These are phyloP conservation scores for Protea cynaroides DNA, from an alignment of 164 flowering plant species.

Conservation along the genomic window DNA sequence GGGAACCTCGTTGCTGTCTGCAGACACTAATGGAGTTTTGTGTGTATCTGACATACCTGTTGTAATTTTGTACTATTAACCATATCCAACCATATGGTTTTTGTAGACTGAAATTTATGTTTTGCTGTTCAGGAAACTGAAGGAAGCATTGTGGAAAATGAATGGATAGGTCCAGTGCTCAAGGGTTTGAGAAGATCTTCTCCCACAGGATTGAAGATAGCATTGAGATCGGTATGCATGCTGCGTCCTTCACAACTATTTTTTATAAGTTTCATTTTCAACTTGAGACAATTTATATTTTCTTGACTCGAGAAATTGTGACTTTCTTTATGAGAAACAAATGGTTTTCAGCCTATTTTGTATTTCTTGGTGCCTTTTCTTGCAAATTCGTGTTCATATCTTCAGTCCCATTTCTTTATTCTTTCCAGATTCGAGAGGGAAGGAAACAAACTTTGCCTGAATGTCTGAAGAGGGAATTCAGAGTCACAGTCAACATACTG, in stretches of 20 bases:
- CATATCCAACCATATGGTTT: not conserved
- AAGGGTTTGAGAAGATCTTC: slow-evolving; percentile 81
- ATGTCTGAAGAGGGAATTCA: slow-evolving; percentile 81
- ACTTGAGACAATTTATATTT: not conserved
- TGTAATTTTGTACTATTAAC: no score
- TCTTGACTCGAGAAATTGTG: not conserved
- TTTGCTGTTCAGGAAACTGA: slow-evolving; percentile 62
- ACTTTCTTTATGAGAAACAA: not conserved
- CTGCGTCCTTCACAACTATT: not conserved
- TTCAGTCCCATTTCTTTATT: not conserved
- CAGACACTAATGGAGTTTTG: no score
- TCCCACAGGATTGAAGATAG: slow-evolving; percentile 83
- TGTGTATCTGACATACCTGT: no score
- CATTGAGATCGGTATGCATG: slow-evolving; percentile 72
- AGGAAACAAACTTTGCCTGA: slow-evolving; percentile 61
- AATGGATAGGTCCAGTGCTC: slow-evolving; percentile 61
- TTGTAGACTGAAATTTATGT: slow-evolving; percentile 3
- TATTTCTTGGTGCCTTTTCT: not conserved
- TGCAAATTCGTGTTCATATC: no score
- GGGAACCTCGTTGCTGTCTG: no score
- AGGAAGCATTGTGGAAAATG: slow-evolving; percentile 66
- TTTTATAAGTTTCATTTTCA: not conserved
- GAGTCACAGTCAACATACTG: slow-evolving; percentile 73
- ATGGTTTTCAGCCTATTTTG: no score
- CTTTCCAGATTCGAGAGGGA: slow-evolving; percentile 77